Evolutionary conservation across 257 asterid genomes (phyloP).

Genomic region (Craterostigma plantagineum): DNA sequence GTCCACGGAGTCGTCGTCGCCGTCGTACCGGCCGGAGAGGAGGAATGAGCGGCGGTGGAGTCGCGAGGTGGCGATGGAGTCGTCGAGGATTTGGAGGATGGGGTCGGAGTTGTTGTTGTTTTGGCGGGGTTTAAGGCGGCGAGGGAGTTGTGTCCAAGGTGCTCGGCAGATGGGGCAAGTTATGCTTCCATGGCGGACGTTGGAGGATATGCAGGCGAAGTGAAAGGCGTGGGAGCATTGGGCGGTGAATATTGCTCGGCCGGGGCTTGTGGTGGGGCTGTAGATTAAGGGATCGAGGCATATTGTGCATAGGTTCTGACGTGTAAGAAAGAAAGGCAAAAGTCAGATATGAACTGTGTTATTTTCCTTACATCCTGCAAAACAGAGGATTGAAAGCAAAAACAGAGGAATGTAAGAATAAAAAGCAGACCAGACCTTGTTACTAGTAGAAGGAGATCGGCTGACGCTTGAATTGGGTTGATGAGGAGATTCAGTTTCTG

Average conservation of each 20-base stretch:
- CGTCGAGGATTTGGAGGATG: conserved; percentile 72
- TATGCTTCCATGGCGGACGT: conserved; percentile 75
- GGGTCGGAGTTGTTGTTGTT: conserved; percentile 59
- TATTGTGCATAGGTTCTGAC: conserved; percentile 67
- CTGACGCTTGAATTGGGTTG: too few species aligned
- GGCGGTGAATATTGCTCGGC: conserved; percentile 85
- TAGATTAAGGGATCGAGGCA: conserved; percentile 64
- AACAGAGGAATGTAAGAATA: too few species aligned
- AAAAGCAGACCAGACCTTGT: too few species aligned
- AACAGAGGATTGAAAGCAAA: too few species aligned
- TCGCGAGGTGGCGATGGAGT: conserved; percentile 72
- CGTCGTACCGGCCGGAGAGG: conserved; percentile 66
- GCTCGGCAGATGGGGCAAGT: conserved; percentile 96
- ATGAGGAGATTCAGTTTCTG: too few species aligned
- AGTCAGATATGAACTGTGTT: too few species aligned
- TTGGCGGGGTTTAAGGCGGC: conserved; percentile 28
- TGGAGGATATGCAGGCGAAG: conserved; percentile 83
- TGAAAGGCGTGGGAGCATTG: conserved; percentile 89
- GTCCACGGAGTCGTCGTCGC: conserved; percentile 52
- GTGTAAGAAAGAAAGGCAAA: too few species aligned
- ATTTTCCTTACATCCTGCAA: too few species aligned
- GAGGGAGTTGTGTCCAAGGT: conserved; percentile 84
- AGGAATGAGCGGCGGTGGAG: conserved; percentile 76
- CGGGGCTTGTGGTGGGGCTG: conserved; percentile 50
- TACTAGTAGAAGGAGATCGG: too few species aligned